Evolutionary conservation across 768 basidiomycete species (phyloP).

Genomic region (Xanthoconium stramineum): DNA sequence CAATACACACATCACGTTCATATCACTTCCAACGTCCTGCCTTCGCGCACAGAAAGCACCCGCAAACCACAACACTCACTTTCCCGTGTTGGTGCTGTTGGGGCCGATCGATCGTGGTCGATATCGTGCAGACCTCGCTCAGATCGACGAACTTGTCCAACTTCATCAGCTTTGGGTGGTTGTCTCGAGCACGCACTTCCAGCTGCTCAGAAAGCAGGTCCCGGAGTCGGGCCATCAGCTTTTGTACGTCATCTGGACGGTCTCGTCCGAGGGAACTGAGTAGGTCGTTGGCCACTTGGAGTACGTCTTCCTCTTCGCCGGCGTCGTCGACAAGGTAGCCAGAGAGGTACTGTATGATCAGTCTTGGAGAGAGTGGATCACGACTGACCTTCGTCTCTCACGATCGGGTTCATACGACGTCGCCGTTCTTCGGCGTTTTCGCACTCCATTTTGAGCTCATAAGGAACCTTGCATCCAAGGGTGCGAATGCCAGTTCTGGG

Average conservation of each 20-base stretch:
- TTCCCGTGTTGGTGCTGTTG: slow-evolving; percentile 92
- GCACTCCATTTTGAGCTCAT: slow-evolving; percentile 67
- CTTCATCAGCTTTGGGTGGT: slow-evolving; percentile 68
- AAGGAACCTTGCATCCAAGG: slow-evolving; percentile 64
- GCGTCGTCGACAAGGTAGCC: slow-evolving; percentile 88
- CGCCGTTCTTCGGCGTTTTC: slow-evolving; percentile 53
- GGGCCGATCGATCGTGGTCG: slow-evolving; percentile 79
- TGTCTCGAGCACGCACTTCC: slow-evolving; percentile 52
- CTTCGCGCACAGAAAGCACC: slow-evolving; percentile 1
- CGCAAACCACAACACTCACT: slow-evolving; percentile 46
- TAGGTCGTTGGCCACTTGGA: slow-evolving; percentile 71
- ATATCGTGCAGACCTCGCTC: slow-evolving; percentile 74
- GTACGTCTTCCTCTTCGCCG: slow-evolving; percentile 82
- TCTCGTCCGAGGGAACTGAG: slow-evolving; percentile 72
- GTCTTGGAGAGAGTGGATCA: slow-evolving; percentile 37
- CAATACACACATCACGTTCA: slow-evolving; percentile 5
- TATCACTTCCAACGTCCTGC: not conserved
- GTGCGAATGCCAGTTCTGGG: slow-evolving; percentile 45
- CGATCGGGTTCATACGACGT: slow-evolving; percentile 58
- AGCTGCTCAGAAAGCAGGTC: slow-evolving; percentile 66
- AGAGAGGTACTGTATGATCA: slow-evolving; percentile 82
- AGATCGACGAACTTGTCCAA: slow-evolving; percentile 87
- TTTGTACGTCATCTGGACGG: slow-evolving; percentile 54
- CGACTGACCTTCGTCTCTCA: slow-evolving; percentile 51
- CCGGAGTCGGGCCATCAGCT: slow-evolving; percentile 62